These are phyloP conservation scores for Tolypocladium ovalisporum DNA, from an alignment of 2,329 filamentous ascomycete genomes.

Conservation along the genomic window DNA sequence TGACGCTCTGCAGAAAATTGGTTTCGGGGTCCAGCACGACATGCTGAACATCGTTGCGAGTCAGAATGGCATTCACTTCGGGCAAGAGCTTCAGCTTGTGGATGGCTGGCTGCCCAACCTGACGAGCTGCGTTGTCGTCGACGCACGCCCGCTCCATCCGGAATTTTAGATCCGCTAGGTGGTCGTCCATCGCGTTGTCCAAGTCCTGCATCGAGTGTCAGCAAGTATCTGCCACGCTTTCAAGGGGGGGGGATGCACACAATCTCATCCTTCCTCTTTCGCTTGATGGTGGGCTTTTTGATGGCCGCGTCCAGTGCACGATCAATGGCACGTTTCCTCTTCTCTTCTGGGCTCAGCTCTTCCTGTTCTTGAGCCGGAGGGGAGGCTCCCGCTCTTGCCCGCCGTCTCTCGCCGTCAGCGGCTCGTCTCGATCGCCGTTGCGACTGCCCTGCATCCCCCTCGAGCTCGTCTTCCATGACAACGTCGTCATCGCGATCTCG, in stretches of 20 bases:
- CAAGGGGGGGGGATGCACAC: slow-evolving; percentile 42
- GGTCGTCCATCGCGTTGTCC: slow-evolving; percentile 79
- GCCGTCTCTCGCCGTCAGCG: slow-evolving; percentile 36
- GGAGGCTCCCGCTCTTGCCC: slow-evolving; percentile 28
- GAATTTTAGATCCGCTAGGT: slow-evolving; percentile 77
- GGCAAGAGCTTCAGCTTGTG: slow-evolving; percentile 92
- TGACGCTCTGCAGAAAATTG: slow-evolving; percentile 88
- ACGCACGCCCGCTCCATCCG: slow-evolving; percentile 87
- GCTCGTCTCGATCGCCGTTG: slow-evolving; percentile 36
- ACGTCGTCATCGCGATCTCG: slow-evolving; percentile 40
- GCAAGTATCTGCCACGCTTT: neutral
- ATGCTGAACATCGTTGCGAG: slow-evolving; percentile 76
- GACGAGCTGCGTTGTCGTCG: slow-evolving; percentile 73
- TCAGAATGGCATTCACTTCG: slow-evolving; percentile 78
- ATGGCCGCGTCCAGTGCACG: slow-evolving; percentile 79
- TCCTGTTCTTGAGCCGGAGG: slow-evolving; percentile 63
- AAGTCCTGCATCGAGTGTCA: slow-evolving; percentile 53
- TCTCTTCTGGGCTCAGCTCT: slow-evolving; percentile 71
- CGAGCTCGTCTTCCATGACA: slow-evolving; percentile 33
- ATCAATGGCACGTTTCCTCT: slow-evolving; percentile 73
- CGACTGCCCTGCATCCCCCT: slow-evolving; percentile 30
- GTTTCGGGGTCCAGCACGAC: slow-evolving; percentile 88
- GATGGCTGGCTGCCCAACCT: slow-evolving; percentile 68
- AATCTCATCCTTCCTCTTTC: slow-evolving; percentile 78
- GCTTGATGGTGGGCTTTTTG: slow-evolving; percentile 63